Evolutionary conservation across 2,329 filamentous ascomycete species (phyloP).

Genomic region (Dothideomycetes sp.): DNA sequence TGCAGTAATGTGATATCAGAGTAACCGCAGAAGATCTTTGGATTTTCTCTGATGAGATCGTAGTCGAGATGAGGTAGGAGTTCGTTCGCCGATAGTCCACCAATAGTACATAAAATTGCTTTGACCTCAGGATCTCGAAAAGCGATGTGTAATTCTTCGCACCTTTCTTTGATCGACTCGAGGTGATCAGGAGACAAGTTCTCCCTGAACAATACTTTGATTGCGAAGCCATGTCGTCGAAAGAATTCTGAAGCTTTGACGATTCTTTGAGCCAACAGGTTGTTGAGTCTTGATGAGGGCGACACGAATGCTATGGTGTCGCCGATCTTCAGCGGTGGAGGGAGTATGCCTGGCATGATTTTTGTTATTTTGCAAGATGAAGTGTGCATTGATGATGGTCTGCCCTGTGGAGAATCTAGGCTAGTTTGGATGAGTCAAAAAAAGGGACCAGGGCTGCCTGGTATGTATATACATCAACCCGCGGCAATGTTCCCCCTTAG

Average conservation of each 20-base stretch:
- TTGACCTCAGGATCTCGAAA: conserved; percentile 20
- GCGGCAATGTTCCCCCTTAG: no score
- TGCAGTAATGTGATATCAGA: conserved; percentile 25
- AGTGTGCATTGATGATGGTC: neutral
- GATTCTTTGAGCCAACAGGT: conserved; percentile 17
- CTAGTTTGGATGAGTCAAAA: neutral
- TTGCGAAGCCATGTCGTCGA: conserved; percentile 15
- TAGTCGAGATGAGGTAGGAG: conserved; percentile 24
- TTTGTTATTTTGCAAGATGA: neutral
- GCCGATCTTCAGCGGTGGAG: conserved; percentile 12
- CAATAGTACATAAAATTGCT: conserved; percentile 23
- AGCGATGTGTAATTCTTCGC: conserved; percentile 20
- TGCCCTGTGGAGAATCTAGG: neutral
- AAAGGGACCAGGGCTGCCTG: neutral
- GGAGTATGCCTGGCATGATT: no score
- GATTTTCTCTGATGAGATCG: conserved; percentile 21
- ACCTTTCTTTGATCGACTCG: conserved; percentile 14
- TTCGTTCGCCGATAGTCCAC: conserved; percentile 22
- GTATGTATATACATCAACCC: no score
- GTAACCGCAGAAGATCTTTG: conserved; percentile 28
- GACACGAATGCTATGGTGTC: conserved; percentile 27
- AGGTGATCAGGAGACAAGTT: conserved; percentile 7
- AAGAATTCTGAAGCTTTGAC: conserved; percentile 16
- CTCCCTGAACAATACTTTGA: conserved; percentile 18
- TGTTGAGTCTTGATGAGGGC: conserved; percentile 23